Evolutionary conservation across 768 basidiomycete genomes (phyloP).

Genomic region (Lactarius hatsudake): DNA sequence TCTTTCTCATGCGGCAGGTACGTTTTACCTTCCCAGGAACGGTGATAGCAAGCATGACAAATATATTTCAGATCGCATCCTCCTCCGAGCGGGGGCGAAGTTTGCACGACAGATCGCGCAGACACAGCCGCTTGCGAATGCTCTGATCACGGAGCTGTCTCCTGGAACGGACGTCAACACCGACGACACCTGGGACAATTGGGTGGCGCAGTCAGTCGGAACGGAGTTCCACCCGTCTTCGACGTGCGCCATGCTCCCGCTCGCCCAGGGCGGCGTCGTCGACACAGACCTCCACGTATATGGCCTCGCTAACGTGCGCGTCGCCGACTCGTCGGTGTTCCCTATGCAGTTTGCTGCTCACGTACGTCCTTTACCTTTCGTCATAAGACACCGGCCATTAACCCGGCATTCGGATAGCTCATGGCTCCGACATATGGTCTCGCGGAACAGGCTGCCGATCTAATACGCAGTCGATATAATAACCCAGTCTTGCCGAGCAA

Average conservation of each 20-base stretch:
- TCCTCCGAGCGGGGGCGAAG: constrained; percentile 59
- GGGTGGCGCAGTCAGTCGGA: constrained; percentile 42
- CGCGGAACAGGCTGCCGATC: constrained; percentile 39
- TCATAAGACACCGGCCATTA: background rate
- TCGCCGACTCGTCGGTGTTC: constrained; percentile 56
- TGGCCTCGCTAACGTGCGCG: constrained; percentile 55
- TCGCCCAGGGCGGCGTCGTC: constrained; percentile 54
- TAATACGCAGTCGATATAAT: constrained; percentile 39
- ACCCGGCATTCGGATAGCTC: constrained; percentile 4
- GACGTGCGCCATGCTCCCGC: constrained; percentile 58
- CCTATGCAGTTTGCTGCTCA: constrained; percentile 54
- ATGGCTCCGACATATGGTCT: constrained; percentile 18
- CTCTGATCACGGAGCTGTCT: constrained; percentile 45
- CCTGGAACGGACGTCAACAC: constrained; percentile 51
- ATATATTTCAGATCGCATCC: constrained; percentile 37
- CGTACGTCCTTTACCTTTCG: constrained; percentile 27
- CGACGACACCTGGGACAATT: constrained; percentile 57
- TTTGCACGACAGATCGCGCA: constrained; percentile 55
- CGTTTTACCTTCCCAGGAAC: constrained; percentile 8
- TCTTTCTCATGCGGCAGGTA: constrained; percentile 53
- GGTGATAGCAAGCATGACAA: background rate
- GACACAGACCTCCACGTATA: constrained; percentile 54
- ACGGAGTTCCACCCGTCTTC: constrained; percentile 63
- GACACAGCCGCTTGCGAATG: constrained; percentile 48
- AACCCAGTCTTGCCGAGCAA: constrained; percentile 29